Base-by-base conservation (phyloP, 1,284 basidiomycete species). In the Grifola frondosa region DNA sequence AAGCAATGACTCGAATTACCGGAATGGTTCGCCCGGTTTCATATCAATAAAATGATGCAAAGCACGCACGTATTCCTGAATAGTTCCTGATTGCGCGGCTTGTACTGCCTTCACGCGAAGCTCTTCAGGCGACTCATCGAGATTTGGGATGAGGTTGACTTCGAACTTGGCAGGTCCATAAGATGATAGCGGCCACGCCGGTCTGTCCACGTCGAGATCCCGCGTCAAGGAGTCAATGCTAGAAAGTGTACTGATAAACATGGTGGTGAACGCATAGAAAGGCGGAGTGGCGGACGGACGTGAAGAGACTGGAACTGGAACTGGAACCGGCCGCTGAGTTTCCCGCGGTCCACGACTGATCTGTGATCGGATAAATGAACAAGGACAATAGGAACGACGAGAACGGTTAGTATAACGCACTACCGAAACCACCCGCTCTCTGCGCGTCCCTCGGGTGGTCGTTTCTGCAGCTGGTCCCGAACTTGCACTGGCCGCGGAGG, bases 91-190 rank as follows among this genome's bases (percentile, higher is more conserved):
- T 44, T 74, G 72, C 22, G 77, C 56, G 0, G 89, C 87, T 11
- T 72, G 64, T 6, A 76, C 71, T 9, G 86, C 88, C 57, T 78
- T 84, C 44, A 83, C 69, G 33, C 88, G 77, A 37, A 97, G 65
- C 64, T 97, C 94, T 57, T 97, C 94, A 0, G 76, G 78, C 0
- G 83, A 88, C 49, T 87, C 71, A 56, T 97, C 93, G 23, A 87
- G 67, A 1, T 80, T 82, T 5, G 65, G 51, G 13, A 97, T 65
- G 6, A 96, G 56, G 35, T 76, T 81, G 0, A 82, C 83, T 54
- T 93, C 89, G 41, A 77, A 62, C 59, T 94, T 93, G 1, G 82
- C 80, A 17, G 88, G 80, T 0, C 77, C 92, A 61, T 88, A 97
- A 0, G 79, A 85, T 0, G 90, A 84, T 1, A 95, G 67, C n/a